Evolutionary conservation across 441 rosid species (phyloP), one percentile per base, ranked within the genome.

Genomic region (Gossypium schwendimanii): DNA sequence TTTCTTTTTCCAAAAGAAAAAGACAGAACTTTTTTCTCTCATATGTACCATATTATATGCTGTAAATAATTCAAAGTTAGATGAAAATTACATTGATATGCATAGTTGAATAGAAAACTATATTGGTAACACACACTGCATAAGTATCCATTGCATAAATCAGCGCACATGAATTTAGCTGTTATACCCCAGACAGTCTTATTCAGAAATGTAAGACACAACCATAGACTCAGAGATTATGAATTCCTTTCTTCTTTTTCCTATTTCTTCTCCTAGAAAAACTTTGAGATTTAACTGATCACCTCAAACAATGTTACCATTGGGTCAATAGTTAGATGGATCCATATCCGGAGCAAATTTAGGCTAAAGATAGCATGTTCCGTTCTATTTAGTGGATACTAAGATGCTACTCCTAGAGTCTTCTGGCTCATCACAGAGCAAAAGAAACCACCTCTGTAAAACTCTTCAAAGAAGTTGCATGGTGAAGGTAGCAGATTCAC

Each of bases 401-500:
- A 57, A 55, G 9, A 36, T 68, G 60, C 71, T 26, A 50, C 60
- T 68, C n/a, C 71, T 26, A 68, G 60, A 65, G 57, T 44, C 45
- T 49, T 44, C 8, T 28, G 20, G 53, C 21, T 6, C 8, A 60
- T 52, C 70, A 60, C 11, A 20, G 61, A 58, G 7, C 12, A 7
- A 45, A 36, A 45, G 23, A 50, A 70, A 58, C 10, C 11, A 71
- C 4, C 9, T 23, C n/a, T 24, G 14, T n/a, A 41, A 23, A 31
- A 36, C 18, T 63, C 52, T 50, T 12, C 4, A 6, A 71, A 18
- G 52, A 69, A 18, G 54, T 63, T 47, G 72, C 70, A 72, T 1
- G 24, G n/a, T 44, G 63, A 75, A 72, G 60, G 44, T 41, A 55
- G 59, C 11, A 31, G 57, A 28, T 71, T 75, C 73, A 75, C 81